Base-by-base conservation (phyloP, 2,329 filamentous ascomycete species). In the Colletotrichum nymphaeae region DNA sequence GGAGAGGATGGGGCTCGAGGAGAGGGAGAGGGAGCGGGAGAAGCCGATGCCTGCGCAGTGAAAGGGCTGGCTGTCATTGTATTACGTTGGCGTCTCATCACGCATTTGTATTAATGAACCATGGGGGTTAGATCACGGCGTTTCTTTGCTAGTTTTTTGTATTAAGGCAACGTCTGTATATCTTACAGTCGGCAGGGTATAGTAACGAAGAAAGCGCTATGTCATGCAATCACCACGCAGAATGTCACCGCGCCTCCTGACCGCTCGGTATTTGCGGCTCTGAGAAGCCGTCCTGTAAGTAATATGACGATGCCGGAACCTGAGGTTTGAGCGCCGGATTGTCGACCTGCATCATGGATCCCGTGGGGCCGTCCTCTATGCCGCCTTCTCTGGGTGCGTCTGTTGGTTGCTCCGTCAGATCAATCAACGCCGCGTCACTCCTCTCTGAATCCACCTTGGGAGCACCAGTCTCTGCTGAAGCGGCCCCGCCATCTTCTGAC, bases 1-100 rank as follows among this genome's bases (percentile, higher is more conserved):
- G 68, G 80, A 79, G 75, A 80, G 79, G 60, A 79, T 87, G 81
- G 82, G 82, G 19, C 76, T 87, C 63, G 78, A 82, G 52, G 80
- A 84, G 64, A 75, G 63, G 55, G 76, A 83, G 64, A 74, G 63
- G 46, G 76, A 71, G 37, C 69, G 37, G 6, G 37, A 72, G 37
- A 68, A 75, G 71, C 67, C 74, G 65, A 66, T 78, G 63, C 62
- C 65, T 19, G 75, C 75, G 12, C 76, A 58, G 65, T 76, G 67
- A 72, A 30, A 8, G 2, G 37, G 37, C 1, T 6, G 52, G 32
- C 8, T 16, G 19, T 7, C 62, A 24, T 46, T 5, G 7, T 14
- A 19, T 42, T 14, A 42, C 37, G 14, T 42, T 19, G 37, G 37
- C 16, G 37, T 42, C 14, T 19, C 37, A 8, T 28, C 22, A 19